phyloP scores from a whole-genome alignment of 2,329 filamentous ascomycete species.

The Xylariaceae sp. region DNA sequence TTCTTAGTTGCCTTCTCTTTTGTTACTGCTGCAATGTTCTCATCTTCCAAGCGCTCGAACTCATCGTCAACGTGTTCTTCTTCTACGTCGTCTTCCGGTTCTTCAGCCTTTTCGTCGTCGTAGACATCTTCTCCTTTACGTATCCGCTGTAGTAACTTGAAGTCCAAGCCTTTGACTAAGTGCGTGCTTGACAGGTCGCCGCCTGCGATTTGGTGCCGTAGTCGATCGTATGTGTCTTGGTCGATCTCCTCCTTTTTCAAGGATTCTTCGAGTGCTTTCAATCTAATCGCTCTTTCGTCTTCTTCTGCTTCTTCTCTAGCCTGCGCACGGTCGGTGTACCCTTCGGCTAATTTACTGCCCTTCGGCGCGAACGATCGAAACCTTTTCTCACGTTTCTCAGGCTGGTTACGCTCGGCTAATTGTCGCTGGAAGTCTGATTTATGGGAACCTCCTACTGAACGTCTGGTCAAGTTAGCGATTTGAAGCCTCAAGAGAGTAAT shows the following conservation, averaged over 20 bases:
- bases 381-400: constrained; percentile 59
- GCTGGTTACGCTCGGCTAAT: constrained; percentile 66
- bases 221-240: constrained; percentile 68
- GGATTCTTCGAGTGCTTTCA: constrained; percentile 76
- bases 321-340: constrained; percentile 80
- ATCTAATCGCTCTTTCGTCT: constrained; percentile 55
- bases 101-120: constrained; percentile 28
- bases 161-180: constrained; percentile 87
- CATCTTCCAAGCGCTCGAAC: constrained; percentile 53
- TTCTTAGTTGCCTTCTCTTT: constrained; percentile 55
- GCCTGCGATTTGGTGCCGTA: constrained; percentile 73
- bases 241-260: constrained; percentile 83
- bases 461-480: constrained; percentile 41
- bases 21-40: constrained; percentile 48
- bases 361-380: constrained; percentile 77
- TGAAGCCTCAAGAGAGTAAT: background rate
- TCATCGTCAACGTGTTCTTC: constrained; percentile 60
- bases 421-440: constrained; percentile 77
- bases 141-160: constrained; percentile 69
- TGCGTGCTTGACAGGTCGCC: constrained; percentile 79
- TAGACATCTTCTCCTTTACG: constrained; percentile 66
- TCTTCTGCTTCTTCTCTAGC: constrained; percentile 51
- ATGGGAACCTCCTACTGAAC: constrained; percentile 53
- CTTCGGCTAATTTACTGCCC: constrained; percentile 72
- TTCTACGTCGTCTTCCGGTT: constrained; percentile 34